These are phyloP conservation scores for Urostyla sp. DNA, from an alignment of 73 alveolate genomes.

Conservation along the genomic window DNA sequence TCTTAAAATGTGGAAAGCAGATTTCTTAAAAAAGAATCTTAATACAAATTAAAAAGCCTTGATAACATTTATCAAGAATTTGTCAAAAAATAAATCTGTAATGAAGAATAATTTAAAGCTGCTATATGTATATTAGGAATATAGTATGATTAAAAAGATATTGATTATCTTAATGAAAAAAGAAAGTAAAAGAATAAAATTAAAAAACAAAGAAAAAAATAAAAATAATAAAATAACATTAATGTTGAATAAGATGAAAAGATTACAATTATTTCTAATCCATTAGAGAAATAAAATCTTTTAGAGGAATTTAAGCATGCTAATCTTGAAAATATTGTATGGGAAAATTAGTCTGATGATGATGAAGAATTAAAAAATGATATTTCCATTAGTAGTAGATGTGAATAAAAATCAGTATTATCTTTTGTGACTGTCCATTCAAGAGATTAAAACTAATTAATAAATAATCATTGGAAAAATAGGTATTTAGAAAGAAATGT, in stretches of 20 bases:
- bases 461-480: not conserved
- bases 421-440: constrained; percentile 19
- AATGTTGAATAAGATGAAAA: not conserved
- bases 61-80: not conserved
- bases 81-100: not conserved
- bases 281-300: not conserved
- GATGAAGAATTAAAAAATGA: not conserved
- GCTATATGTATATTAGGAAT: not conserved
- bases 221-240: not conserved
- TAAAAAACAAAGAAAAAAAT: not conserved
- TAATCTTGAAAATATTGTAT: not conserved
- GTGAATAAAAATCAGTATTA: not conserved
- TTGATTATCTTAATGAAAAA: not conserved
- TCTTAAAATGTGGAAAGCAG: not conserved
- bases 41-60: no score
- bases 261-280: not conserved
- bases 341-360: not conserved
- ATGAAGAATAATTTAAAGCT: not conserved
- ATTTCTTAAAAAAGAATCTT: not conserved
- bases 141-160: not conserved
- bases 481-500: not conserved
- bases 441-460: not conserved
- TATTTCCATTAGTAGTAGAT: not conserved
- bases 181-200: not conserved
- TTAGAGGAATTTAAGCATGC: not conserved